Evolutionary conservation across 768 basidiomycete species (phyloP), one percentile per base, ranked within the genome.

Genomic region (Lactarius indigo): DNA sequence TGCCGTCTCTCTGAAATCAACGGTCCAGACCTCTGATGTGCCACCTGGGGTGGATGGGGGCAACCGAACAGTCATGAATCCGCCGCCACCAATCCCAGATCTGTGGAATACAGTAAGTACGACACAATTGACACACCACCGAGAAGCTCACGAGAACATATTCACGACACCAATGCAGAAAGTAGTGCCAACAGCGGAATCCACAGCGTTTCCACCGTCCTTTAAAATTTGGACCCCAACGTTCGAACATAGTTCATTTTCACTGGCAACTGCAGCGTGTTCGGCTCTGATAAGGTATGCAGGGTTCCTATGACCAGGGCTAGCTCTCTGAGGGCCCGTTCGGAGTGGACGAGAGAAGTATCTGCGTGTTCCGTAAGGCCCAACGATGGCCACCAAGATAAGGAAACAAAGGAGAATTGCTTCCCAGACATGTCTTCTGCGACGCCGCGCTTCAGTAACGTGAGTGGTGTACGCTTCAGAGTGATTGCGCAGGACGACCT

Each of bases 1-100:
- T 1, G 91, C 93, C 0, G 86, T 88, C 76, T 98, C 96, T 52
- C 96, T 85, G 75, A 93, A 98, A 78, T 98, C 92, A 59, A 98
- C 82, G 15, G 83, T 84, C 75, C 82, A 89, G 44, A 88, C 87
- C 72, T 88, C 80, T 39, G 90, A 90, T 15, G 74, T 68, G 7
- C 72, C 76, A 35, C 77, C 78, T 1, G 78, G 70, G 37, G 73
- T 70, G 1, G 72, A 69, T 23, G 89, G 84, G 18, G 93, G 90
- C 18, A 94, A 78, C 26, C 94, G 87, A 37, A 96, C 83, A 31
- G 86, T 88, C 87, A 94, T 90, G 72, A 92, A 91, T 0, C 93
- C 93, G 20, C 92, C 93, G 3, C 90, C 92, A n/a, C 92, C 92
- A 56, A 94, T 89, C 3, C 90, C 91, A 13, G 91, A 89, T 12